Conservation (phyloP, 345 rosid species). For the Dovyalis caffra region DNA sequence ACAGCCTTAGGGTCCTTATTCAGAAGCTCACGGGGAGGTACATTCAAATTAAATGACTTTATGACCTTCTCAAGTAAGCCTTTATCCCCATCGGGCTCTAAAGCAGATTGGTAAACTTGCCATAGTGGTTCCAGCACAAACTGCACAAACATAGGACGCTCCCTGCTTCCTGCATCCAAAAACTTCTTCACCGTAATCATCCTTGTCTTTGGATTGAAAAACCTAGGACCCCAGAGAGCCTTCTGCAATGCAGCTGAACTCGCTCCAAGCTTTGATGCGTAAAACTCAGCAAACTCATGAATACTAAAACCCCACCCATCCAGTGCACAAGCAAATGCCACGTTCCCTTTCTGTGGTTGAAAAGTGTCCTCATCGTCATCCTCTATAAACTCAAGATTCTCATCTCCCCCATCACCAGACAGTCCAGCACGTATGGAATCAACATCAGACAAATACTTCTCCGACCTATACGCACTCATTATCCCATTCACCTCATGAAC, state of each 20-base stretch:
- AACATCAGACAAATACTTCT: constrained; percentile 89
- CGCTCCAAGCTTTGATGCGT: constrained; percentile 78
- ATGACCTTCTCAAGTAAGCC: constrained; percentile 63
- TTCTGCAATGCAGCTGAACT: constrained; percentile 60
- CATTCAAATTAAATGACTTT: constrained; percentile 60
- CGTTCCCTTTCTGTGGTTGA: constrained; percentile 93
- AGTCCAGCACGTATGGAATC: constrained; percentile 70
- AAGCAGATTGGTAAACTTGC: constrained; percentile 78
- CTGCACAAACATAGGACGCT: constrained; percentile 92
- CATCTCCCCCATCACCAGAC: constrained; percentile 49
- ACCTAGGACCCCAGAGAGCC: constrained; percentile 91
- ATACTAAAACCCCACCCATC: constrained; percentile 95
- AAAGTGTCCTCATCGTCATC: constrained; percentile 94
- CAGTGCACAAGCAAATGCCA: constrained; percentile 78
- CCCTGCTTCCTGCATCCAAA: constrained; percentile 51
- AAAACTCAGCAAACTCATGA: constrained; percentile 72
- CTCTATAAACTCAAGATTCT: constrained; percentile 64
- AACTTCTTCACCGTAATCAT: constrained; percentile 89
- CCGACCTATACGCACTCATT: constrained; percentile 75
- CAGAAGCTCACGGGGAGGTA: constrained; percentile 81
- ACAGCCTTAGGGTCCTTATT: constrained; percentile 80
- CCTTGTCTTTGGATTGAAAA: constrained; percentile 61
- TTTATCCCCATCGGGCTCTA: constrained; percentile 66
- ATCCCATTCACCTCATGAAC: constrained; percentile 93
- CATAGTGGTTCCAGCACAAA: constrained; percentile 93